These are phyloP conservation scores for Debaryomyces maramus DNA, from an alignment of 805 yeast species.

Conservation along the genomic window DNA sequence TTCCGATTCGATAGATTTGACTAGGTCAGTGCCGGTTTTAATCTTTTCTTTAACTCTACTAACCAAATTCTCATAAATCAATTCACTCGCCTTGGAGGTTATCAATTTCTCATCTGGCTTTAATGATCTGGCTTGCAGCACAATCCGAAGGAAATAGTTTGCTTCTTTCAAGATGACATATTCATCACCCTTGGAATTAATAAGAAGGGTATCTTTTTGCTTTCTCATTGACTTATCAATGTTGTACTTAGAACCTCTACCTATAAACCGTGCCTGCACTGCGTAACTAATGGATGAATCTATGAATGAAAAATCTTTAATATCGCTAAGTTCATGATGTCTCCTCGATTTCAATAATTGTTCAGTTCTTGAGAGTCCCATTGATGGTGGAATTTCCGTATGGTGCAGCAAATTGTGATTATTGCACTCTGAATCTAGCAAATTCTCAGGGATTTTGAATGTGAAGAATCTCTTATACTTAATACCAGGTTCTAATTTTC, in stretches of 20 bases:
- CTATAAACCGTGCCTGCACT: conserved; percentile 38
- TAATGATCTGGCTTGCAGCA: conserved; percentile 18
- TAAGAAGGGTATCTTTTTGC: conserved; percentile 23
- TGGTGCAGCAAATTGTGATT: conserved; percentile 32
- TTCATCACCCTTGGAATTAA: conserved; percentile 40
- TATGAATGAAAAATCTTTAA: conserved; percentile 30
- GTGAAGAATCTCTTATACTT: conserved; percentile 41
- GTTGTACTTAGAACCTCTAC: conserved; percentile 34
- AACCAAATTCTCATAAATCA: conserved; percentile 24
- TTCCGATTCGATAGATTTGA: conserved; percentile 11
- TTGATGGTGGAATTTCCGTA: conserved; percentile 36
- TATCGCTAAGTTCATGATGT: conserved; percentile 3
- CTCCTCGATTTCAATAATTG: conserved; percentile 10
- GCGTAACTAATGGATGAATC: conserved; percentile 31
- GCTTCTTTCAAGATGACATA: conserved; percentile 37
- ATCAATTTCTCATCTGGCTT: conserved; percentile 17
- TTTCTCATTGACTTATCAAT: conserved; percentile 14
- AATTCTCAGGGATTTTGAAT: conserved; percentile 36
- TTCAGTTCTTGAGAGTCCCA: conserved; percentile 23
- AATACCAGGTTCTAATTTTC: conserved; percentile 18
- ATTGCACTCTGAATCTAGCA: conserved; percentile 39
- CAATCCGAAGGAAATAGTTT: conserved; percentile 24
- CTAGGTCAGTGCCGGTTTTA: conserved; percentile 22
- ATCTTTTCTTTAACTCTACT: conserved; percentile 29
- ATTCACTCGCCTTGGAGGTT: conserved; percentile 18